These are phyloP conservation scores for Bipolaris victoriae DNA, from an alignment of 2,329 filamentous ascomycete genomes.

Conservation along the genomic window DNA sequence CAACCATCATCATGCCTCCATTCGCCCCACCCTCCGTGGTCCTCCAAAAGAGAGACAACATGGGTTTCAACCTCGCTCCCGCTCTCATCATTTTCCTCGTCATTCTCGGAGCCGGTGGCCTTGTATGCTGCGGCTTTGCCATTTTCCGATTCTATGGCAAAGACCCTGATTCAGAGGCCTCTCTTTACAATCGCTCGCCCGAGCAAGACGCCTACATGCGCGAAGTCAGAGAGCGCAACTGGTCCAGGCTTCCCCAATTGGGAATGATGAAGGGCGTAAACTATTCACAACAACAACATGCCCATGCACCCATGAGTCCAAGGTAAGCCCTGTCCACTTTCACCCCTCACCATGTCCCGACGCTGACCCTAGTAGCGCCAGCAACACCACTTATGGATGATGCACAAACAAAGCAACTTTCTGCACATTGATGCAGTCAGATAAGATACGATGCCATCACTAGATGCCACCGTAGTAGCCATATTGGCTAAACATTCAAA, in stretches of 20 bases:
- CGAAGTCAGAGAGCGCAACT: slow-evolving; percentile 37
- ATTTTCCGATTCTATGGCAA: slow-evolving; percentile 28
- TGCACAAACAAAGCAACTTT: neutral
- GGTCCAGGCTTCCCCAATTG: slow-evolving; percentile 22
- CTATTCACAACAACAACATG: slow-evolving; percentile 13
- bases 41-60: slow-evolving; percentile 34
- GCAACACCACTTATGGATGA: slow-evolving; percentile 24
- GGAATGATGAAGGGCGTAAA: slow-evolving; percentile 3
- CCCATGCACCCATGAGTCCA: slow-evolving; percentile 22
- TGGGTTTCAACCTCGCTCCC: slow-evolving; percentile 36
- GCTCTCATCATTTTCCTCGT: slow-evolving; percentile 38
- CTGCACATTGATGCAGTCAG: neutral
- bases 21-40: slow-evolving; percentile 16
- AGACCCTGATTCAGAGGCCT: slow-evolving; percentile 8
- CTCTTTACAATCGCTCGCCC: slow-evolving; percentile 17
- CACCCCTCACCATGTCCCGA: neutral
- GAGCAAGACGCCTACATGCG: slow-evolving; percentile 46
- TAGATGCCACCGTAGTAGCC: neutral
- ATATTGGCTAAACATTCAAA: neutral
- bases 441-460: neutral
- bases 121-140: slow-evolving; percentile 32
- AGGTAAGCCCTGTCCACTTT: slow-evolving; percentile 10
- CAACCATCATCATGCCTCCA: slow-evolving; percentile 1
- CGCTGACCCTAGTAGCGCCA: slow-evolving; percentile 17
- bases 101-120: slow-evolving; percentile 33